Conservation (phyloP, 2,329 filamentous ascomycete species). For the Botrytis deweyae region DNA sequence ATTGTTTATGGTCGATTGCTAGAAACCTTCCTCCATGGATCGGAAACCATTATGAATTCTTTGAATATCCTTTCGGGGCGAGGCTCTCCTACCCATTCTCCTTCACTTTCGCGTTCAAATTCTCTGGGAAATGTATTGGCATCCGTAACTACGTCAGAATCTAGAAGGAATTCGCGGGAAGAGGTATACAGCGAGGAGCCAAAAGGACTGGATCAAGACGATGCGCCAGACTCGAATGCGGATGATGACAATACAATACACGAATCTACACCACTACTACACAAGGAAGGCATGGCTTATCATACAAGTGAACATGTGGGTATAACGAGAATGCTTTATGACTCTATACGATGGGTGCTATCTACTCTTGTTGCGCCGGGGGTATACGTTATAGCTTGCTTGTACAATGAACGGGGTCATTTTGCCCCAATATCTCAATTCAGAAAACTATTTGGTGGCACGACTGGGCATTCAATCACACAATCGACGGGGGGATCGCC, state of each 20-base stretch:
- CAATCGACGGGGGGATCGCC: slow-evolving; percentile 38
- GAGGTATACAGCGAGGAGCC: slow-evolving; percentile 45
- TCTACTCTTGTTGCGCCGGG: slow-evolving; percentile 77
- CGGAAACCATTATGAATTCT: slow-evolving; percentile 80
- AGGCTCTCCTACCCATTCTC: slow-evolving; percentile 63
- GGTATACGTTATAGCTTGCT: slow-evolving; percentile 76
- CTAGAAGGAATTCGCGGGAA: slow-evolving; percentile 39
- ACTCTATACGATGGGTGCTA: slow-evolving; percentile 75
- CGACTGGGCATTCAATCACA: slow-evolving; percentile 36
- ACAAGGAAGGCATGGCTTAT: slow-evolving; percentile 41
- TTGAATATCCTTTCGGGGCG: slow-evolving; percentile 89
- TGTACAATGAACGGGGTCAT: slow-evolving; percentile 76
- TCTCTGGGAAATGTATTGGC: slow-evolving; percentile 50
- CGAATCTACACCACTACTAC: slow-evolving; percentile 70
- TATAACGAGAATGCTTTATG: slow-evolving; percentile 70
- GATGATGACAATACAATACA: slow-evolving; percentile 41
- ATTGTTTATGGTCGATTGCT: slow-evolving; percentile 17
- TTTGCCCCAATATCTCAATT: slow-evolving; percentile 79
- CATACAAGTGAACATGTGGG: slow-evolving; percentile 47
- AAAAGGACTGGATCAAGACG: slow-evolving; percentile 35
- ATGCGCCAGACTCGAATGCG: slow-evolving; percentile 42
- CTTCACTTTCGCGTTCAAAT: slow-evolving; percentile 58
- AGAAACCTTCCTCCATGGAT: slow-evolving; percentile 48
- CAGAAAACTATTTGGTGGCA: slow-evolving; percentile 56
- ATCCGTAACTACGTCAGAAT: slow-evolving; percentile 29